Evolutionary conservation across 2,329 filamentous ascomycete genomes (phyloP).

Genomic region (Coleophoma cylindrospora): DNA sequence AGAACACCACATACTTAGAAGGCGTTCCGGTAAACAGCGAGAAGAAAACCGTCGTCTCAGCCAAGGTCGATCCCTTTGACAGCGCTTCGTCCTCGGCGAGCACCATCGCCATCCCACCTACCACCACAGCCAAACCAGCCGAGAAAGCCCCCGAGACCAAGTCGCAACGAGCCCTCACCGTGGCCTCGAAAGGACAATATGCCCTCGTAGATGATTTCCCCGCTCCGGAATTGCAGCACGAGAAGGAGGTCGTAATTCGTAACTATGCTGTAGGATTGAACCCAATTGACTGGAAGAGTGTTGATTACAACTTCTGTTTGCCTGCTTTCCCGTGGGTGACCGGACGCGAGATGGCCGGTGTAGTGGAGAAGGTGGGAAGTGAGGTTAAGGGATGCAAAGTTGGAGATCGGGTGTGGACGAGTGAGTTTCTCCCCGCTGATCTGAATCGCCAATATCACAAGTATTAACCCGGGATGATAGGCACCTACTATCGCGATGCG

Average conservation of each 20-base stretch:
- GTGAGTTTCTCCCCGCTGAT: constrained; percentile 2
- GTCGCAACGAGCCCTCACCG: neutral
- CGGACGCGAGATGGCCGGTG: constrained; percentile 14
- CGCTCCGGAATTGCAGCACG: constrained; percentile 30
- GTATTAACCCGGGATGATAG: constrained; percentile 26
- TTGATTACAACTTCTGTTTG: constrained; percentile 37
- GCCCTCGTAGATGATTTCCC: constrained; percentile 22
- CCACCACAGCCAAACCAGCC: neutral
- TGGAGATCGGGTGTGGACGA: constrained; percentile 22
- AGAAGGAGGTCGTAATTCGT: constrained; percentile 31
- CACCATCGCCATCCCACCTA: neutral
- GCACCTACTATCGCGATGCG: constrained; percentile 36
- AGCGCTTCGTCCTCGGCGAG: neutral
- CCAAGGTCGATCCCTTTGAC: neutral
- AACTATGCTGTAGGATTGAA: constrained; percentile 33
- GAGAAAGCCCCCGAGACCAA: neutral
- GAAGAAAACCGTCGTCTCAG: neutral
- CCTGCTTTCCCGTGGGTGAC: constrained; percentile 22
- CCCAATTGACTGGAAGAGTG: constrained; percentile 37
- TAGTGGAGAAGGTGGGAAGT: constrained; percentile 10
- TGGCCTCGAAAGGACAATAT: constrained; percentile 3
- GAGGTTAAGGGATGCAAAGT: constrained; percentile 9
- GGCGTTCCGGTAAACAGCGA: neutral
- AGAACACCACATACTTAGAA: neutral
- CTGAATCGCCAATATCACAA: neutral